A percentile compares a stretch with the other conserved stretches of the same genome.
Evolutionary conservation across 75 land plant species (phyloP).

Genomic region (Sequoia sempervirens): DNA sequence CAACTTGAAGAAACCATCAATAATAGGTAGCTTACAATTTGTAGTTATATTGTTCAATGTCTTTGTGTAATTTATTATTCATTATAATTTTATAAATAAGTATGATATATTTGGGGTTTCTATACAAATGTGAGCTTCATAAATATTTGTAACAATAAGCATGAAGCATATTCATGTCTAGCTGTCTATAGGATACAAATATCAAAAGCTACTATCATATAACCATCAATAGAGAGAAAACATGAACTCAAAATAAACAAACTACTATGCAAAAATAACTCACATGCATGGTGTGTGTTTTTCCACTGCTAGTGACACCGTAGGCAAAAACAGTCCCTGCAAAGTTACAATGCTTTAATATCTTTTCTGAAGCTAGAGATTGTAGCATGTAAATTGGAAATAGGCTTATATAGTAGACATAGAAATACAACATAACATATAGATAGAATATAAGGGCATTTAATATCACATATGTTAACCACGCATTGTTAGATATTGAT

Average conservation of each 20-base stretch:
- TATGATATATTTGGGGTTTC: not conserved
- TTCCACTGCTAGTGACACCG: slow-evolving; percentile 62
- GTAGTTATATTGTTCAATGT: not conserved
- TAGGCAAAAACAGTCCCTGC: slow-evolving; percentile 58
- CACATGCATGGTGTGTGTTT: slow-evolving; percentile 63
- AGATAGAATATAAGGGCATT: not conserved
- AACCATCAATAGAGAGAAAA: not conserved
- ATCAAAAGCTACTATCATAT: not conserved
- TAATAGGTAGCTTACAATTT: not conserved
- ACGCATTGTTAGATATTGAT: not conserved
- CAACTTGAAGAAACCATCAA: not conserved
- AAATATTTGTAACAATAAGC: not conserved
- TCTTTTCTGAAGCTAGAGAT: not conserved
- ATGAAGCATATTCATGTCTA: not conserved
- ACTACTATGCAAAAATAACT: slow-evolving; percentile 6
- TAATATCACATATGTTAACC: not conserved
- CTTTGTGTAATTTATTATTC: not conserved
- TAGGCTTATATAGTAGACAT: not conserved
- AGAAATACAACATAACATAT: not conserved
- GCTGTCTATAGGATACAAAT: not conserved
- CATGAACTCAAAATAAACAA: not conserved
- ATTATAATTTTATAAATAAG: not conserved
- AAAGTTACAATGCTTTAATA: not conserved
- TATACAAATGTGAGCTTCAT: not conserved
- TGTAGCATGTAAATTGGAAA: not conserved